Base-by-base conservation (phyloP, 1,284 basidiomycete species). In the Moniliophthora roreri region DNA sequence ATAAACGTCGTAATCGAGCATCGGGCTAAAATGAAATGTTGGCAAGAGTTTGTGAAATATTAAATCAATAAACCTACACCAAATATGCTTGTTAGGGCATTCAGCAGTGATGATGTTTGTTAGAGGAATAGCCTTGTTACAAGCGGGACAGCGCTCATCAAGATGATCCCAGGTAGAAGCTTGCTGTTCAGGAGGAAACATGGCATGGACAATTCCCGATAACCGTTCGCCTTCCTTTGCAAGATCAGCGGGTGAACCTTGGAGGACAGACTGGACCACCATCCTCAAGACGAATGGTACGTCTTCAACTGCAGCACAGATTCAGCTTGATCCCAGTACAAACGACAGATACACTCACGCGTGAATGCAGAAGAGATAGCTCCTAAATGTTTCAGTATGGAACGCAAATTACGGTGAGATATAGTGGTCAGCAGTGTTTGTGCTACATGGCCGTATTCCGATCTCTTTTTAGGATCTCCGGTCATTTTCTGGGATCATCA, bases 1-100 rank as follows among this genome's bases (percentile, higher is more conserved):
- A 89, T 78, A 65, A 87, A 85, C 35, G 84, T 84, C 42, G 87
- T 89, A 51, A 89, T 73, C 13, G 84, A 85, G 63, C 87, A 89
- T 42, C 87, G 80, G 47, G 76, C 86, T 88, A 62, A 54, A 54
- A 56, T 16, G 16, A 18, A 44, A n/a, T 11, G 9, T 26, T 15
- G 34, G 56, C 52, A 50, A 52, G 52, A 44, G 46, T 40, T n/a
- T 40, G 21, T 55, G 15, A 55, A 35, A 40, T 21, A 3, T 45
- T n/a, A 18, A 32, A 7, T 32, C 15, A 16, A 11, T 6, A 20
- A 11, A 67, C 74, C 53, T 62, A 88, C 86, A 68, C 87, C 87
- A 89, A 35, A 66, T 66, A 68, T 91, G 88, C 11, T 87, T 87
- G 59, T 83, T 83, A 2, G 75, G 62, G 65, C 88, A 91, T 5